These are phyloP conservation scores for Thyridium curvatum DNA, from an alignment of 2,329 filamentous ascomycete species.

Conservation along the genomic window DNA sequence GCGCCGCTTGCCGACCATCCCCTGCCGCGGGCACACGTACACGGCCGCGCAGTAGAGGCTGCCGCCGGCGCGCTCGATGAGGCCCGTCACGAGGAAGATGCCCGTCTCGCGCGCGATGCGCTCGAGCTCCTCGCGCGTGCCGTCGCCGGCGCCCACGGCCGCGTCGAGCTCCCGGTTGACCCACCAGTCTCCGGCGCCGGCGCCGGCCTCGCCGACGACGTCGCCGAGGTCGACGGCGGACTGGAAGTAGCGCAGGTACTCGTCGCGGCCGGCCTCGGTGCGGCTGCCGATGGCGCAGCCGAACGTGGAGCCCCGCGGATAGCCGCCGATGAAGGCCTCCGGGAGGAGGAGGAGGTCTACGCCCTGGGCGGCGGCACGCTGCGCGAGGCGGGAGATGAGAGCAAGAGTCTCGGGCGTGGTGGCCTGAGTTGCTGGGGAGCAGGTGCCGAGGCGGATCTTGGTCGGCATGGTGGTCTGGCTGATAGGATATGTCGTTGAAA, in stretches of 20 bases:
- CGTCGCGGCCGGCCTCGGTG: conserved; percentile 64
- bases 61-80: conserved; percentile 75
- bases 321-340: conserved; percentile 87
- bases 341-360: conserved; percentile 78
- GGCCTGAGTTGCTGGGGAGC: conserved; percentile 45
- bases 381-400: conserved; percentile 58
- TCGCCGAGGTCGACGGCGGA: conserved; percentile 79
- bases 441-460: conserved; percentile 47
- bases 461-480: conserved; percentile 2
- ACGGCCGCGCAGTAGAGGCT: conserved; percentile 79
- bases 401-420: conserved; percentile 55
- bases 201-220: conserved; percentile 45
- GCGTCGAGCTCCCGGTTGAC: conserved; percentile 50
- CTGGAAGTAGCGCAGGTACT: conserved; percentile 76
- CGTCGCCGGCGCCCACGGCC: conserved; percentile 27
- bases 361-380: conserved; percentile 47
- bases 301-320: conserved; percentile 76
- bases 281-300: conserved; percentile 69
- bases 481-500: background rate
- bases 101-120: conserved; percentile 67
- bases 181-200: conserved; percentile 71
- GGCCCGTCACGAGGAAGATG: conserved; percentile 74
- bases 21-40: conserved; percentile 70
- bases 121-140: conserved; percentile 77
- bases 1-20: conserved; percentile 75